A percentile compares a stretch with the other conserved stretches of the same genome.
phyloP scores from a whole-genome alignment of 129 eudicot species.

The Flaveria brownii region DNA sequence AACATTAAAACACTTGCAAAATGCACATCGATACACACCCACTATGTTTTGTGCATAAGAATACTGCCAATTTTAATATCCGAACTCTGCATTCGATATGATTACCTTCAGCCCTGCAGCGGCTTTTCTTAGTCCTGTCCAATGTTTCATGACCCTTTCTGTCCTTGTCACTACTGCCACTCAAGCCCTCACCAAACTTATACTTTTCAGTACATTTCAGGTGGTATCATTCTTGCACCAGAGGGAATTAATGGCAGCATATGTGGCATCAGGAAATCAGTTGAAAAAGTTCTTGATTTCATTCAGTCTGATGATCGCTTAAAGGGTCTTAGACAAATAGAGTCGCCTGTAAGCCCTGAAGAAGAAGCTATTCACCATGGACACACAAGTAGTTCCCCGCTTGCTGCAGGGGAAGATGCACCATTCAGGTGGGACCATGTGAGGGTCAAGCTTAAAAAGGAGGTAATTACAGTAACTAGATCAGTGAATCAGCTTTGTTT shows the following conservation, averaged over 20 bases:
- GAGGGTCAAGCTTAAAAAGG: conserved; percentile 89
- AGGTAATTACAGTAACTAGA: conserved; percentile 47
- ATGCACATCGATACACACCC: neutral
- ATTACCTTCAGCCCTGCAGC: neutral
- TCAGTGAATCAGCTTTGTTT: conserved; percentile 1
- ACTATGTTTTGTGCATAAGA: neutral
- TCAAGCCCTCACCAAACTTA: conserved; percentile 81
- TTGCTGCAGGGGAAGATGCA: conserved; percentile 96
- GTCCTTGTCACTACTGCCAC: conserved; percentile 40
- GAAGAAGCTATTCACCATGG: conserved; percentile 99
- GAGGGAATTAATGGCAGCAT: conserved; percentile 99
- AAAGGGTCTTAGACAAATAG: conserved; percentile 78
- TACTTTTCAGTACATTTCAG: conserved; percentile 87
- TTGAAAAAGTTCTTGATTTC: conserved; percentile 66
- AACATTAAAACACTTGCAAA: neutral
- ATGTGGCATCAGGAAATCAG: conserved; percentile 86
- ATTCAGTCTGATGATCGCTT: conserved; percentile 81
- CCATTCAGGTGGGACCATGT: conserved; percentile 99
- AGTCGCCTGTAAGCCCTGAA: conserved; percentile 94
- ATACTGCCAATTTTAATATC: neutral
- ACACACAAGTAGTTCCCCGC: conserved; percentile 82
- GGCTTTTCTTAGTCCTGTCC: neutral
- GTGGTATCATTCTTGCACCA: conserved; percentile 94
- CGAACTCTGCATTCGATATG: neutral
- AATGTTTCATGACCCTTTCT: neutral